phyloP scores from a whole-genome alignment of 192 early-diverging fungal species.

The Entomortierella lignicola region DNA sequence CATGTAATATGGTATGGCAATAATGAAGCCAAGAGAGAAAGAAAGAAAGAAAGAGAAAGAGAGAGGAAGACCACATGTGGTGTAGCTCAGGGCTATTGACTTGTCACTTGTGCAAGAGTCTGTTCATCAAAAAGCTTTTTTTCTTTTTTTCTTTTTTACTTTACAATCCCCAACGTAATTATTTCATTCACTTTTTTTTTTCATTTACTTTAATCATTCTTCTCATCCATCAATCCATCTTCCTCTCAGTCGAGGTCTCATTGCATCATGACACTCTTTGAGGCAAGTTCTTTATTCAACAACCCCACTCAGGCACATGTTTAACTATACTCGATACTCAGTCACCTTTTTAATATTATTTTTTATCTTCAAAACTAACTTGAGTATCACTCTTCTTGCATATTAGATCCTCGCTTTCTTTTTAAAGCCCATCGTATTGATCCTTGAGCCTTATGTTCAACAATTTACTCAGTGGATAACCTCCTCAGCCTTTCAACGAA shows the following conservation, averaged over 20 bases:
- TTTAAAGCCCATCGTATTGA: conserved; percentile 41
- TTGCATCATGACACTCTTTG: conserved; percentile 35
- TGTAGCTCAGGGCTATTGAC: no score
- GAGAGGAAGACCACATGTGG: no score
- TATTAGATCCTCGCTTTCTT: conserved; percentile 56
- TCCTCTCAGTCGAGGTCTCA: background rate
- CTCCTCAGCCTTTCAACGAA: conserved; percentile 53
- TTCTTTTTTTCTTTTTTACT: background rate
- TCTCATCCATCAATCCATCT: background rate
- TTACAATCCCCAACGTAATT: background rate
- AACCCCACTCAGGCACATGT: background rate
- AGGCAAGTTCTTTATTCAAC: conserved; percentile 25
- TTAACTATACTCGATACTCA: background rate
- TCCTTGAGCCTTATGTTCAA: conserved; percentile 56
- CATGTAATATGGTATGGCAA: no score
- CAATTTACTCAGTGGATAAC: conserved; percentile 49
- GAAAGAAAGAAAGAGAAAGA: no score
- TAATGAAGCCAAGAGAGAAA: no score
- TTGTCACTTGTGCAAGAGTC: no score
- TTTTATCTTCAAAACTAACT: background rate
- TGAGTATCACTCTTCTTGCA: background rate
- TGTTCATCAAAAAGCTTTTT: background rate
- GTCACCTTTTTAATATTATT: no score
- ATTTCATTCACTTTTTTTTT: background rate
- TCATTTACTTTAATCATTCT: background rate